These are phyloP conservation scores for Physcomitrellopsis africana DNA, from an alignment of 225 moss, liverwort and hornwort species.

Conservation along the genomic window DNA sequence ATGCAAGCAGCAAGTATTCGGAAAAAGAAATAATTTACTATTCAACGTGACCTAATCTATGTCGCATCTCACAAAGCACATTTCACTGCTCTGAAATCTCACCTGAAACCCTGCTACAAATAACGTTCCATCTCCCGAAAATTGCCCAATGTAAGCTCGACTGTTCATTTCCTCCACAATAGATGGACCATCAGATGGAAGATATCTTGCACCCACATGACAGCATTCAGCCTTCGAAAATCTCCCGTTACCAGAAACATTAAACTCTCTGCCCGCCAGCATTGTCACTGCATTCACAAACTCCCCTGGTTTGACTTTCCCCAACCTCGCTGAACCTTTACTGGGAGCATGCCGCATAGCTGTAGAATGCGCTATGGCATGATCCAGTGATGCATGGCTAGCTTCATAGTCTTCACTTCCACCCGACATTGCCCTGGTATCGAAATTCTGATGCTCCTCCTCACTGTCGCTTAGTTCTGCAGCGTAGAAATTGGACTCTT, in stretches of 20 bases:
- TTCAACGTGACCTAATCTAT: background rate
- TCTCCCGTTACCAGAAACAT: constrained; percentile 67
- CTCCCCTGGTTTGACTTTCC: constrained; percentile 48
- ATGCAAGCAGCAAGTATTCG: background rate
- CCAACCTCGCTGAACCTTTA: constrained; percentile 57
- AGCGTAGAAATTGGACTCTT: background rate
- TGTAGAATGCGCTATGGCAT: constrained; percentile 56
- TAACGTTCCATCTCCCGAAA: constrained; percentile 73
- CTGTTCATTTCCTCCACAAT: constrained; percentile 70
- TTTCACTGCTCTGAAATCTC: background rate
- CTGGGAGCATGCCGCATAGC: constrained; percentile 52
- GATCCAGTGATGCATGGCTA: constrained; percentile 31
- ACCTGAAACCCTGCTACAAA: constrained; percentile 97
- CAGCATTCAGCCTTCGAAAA: constrained; percentile 85
- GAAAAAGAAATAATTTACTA: background rate
- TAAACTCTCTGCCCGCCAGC: constrained; percentile 79
- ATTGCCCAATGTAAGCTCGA: constrained; percentile 91
- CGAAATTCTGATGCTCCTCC: background rate
- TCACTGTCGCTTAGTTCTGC: constrained; percentile 25
- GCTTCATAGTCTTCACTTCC: constrained; percentile 33
- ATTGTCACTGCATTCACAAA: constrained; percentile 64
- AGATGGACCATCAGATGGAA: constrained; percentile 80
- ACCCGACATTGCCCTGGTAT: constrained; percentile 9
- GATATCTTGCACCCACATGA: constrained; percentile 64
- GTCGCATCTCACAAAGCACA: background rate